phyloP scores from a whole-genome alignment of 2,329 filamentous ascomycete species.

The Talaromyces atroroseus region DNA sequence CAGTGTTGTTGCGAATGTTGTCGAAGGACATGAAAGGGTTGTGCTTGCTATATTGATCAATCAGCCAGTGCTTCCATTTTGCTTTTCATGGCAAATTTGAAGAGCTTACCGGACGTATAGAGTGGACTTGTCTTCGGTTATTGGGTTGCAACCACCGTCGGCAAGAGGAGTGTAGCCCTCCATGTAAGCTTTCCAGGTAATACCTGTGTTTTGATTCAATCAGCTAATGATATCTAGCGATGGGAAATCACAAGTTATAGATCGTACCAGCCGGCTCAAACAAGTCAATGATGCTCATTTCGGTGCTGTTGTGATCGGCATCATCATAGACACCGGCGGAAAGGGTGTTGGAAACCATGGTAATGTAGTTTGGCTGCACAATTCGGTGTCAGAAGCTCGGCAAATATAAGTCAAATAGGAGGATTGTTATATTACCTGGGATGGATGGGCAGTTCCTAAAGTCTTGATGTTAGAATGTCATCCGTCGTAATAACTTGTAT shows the following conservation, averaged over 20 bases:
- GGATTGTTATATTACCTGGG: not conserved
- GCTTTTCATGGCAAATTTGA: not conserved
- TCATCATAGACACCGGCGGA: slow-evolving; percentile 14
- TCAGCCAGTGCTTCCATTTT: not conserved
- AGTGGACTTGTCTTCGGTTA: slow-evolving; percentile 7
- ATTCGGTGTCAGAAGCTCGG: not conserved
- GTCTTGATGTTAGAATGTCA: not conserved
- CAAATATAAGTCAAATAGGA: not conserved
- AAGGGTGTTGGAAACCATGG: slow-evolving; percentile 13
- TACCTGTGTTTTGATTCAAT: slow-evolving; percentile 4
- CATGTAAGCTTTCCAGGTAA: slow-evolving; percentile 15
- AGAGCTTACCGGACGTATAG: slow-evolving; percentile 14
- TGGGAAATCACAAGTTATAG: not conserved
- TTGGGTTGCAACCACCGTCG: slow-evolving; percentile 14
- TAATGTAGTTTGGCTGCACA: slow-evolving; percentile 15
- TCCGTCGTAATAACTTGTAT: not conserved
- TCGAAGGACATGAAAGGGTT: slow-evolving; percentile 18
- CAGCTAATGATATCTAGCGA: not conserved
- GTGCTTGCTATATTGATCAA: slow-evolving; percentile 11
- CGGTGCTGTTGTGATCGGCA: slow-evolving; percentile 15
- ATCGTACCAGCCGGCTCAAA: slow-evolving; percentile 14
- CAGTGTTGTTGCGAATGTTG: slow-evolving; percentile 16
- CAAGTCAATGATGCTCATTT: slow-evolving; percentile 13
- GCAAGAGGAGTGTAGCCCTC: slow-evolving; percentile 15
- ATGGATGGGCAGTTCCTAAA: slow-evolving; percentile 15